Conservation (phyloP, 352 stramenopile genomes). For the Pilasporangium apinafurcum region DNA sequence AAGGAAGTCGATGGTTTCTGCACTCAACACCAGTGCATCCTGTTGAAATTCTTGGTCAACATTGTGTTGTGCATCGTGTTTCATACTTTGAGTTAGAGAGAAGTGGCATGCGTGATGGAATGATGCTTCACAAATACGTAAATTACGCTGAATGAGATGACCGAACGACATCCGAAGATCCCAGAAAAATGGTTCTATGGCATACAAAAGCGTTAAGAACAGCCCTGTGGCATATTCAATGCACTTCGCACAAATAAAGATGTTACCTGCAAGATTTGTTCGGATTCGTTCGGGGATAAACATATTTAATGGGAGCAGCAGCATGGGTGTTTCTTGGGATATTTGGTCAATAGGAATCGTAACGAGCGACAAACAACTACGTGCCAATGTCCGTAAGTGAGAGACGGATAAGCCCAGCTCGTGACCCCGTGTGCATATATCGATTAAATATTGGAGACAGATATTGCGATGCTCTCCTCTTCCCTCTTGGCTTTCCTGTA, state of each 20-base stretch:
- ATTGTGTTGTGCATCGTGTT: no score
- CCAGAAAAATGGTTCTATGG: constrained; percentile 10
- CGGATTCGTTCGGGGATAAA: constrained; percentile 11
- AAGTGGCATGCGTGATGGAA: no score
- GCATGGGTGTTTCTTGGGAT: neutral
- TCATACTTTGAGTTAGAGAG: no score
- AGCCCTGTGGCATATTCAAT: neutral
- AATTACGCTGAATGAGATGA: constrained; percentile 2
- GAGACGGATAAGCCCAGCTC: constrained; percentile 3
- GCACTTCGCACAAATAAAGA: neutral
- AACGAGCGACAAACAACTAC: constrained; percentile 1
- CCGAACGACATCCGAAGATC: constrained; percentile 9
- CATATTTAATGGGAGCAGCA: constrained; percentile 4
- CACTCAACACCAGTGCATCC: no score
- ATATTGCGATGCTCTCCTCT: neutral
- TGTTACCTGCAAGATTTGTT: constrained; percentile 7
- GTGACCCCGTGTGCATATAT: constrained; percentile 5
- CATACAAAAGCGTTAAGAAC: neutral
- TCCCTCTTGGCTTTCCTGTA: neutral
- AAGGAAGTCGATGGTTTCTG: constrained; percentile 3
- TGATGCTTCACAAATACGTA: constrained; percentile 9
- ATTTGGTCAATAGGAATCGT: no score
- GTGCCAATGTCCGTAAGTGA: constrained; percentile 4
- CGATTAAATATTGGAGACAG: constrained; percentile 1
- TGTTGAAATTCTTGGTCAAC: no score